A percentile compares a stretch with the other conserved stretches of the same genome.
phyloP scores from a whole-genome alignment of 2,329 filamentous ascomycete genomes.

The Piedraia hortae region DNA sequence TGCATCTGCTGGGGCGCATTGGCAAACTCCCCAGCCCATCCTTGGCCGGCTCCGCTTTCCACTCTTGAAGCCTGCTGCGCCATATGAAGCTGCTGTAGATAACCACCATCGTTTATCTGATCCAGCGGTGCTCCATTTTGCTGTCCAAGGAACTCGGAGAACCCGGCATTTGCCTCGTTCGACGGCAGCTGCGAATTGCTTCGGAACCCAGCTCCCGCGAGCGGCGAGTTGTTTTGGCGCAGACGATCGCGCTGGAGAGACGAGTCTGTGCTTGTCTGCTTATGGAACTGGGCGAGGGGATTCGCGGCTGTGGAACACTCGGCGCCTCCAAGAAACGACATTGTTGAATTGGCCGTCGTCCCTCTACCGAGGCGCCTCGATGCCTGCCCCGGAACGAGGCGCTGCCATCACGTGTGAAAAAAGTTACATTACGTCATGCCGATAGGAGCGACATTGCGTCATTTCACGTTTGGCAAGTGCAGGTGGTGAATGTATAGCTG shows the following conservation, averaged over 20 bases:
- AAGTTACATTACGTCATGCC: no score
- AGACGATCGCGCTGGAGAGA: constrained; percentile 77
- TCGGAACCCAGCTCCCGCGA: constrained; percentile 10
- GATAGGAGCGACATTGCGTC: no score
- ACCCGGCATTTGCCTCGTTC: constrained; percentile 8
- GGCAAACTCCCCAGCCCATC: constrained; percentile 12
- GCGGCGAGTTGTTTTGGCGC: constrained; percentile 5
- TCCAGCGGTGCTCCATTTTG: constrained; percentile 42
- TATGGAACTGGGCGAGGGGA: constrained; percentile 88
- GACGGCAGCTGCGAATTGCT: constrained; percentile 7
- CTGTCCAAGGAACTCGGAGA: constrained; percentile 46
- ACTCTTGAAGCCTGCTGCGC: no score
- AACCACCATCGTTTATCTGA: constrained; percentile 28
- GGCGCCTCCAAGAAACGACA: constrained; percentile 89
- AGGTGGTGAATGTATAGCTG: no score
- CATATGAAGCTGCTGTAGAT: constrained; percentile 35
- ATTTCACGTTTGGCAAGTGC: no score
- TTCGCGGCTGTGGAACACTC: constrained; percentile 94
- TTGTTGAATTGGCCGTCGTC: no score
- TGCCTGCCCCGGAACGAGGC: no score
- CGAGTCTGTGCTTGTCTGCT: constrained; percentile 90
- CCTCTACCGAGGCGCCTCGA: no score
- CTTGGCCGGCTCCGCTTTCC: constrained; percentile 6
- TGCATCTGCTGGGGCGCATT: constrained; percentile 6
- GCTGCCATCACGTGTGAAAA: no score